Evolutionary conservation across 1,284 basidiomycete species (phyloP), one percentile per base, ranked within the genome.

Genomic region (Anthracocystis setariae): DNA sequence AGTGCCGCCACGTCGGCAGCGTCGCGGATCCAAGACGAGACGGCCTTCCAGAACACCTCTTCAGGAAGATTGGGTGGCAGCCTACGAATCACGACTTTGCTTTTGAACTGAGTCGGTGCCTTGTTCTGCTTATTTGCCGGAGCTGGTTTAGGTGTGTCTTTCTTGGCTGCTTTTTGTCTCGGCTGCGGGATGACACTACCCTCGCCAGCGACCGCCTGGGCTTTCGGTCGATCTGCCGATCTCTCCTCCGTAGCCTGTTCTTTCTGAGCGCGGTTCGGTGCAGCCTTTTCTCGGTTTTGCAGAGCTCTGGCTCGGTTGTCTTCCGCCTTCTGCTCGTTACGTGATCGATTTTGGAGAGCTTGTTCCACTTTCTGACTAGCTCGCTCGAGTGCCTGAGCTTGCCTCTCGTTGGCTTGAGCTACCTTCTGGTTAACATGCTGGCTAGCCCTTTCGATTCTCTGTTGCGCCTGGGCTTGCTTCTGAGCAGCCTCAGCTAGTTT

Each of bases 1-100:
- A 84, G 88, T 3, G 42, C 20, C 3, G 47, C 48, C 8, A 57
- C 60, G 21, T 90, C 90, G 90, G 92, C 8, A 85, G 82, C 32
- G 87, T 69, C 55, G 17, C 65, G 87, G 17, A 95, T 89, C 93
- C 93, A 98, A 2, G 87, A 84, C 53, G 89, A 86, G 4, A 95
- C 92, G 65, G 91, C 92, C 75, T 90, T 88, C 95, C 95, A 98
- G 84, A 98, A 98, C 49, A 95, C 85, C 1, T 89, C 88, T 78
- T 94, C 93, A 2, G 95, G 94, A 1, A 98, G 85, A 75, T 93
- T 94, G 9, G 94, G 91, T 1, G 95, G 95, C 8, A 98, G 86
- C 23, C 93, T 86, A 29, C 94, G 89, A 21, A 98, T 89, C 71
- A 97, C 88, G 23, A 90, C 90, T 86, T 98, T 98, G 79, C 94